phyloP scores from a whole-genome alignment of 192 early-diverging fungal species.

The Coemansia erecta region DNA sequence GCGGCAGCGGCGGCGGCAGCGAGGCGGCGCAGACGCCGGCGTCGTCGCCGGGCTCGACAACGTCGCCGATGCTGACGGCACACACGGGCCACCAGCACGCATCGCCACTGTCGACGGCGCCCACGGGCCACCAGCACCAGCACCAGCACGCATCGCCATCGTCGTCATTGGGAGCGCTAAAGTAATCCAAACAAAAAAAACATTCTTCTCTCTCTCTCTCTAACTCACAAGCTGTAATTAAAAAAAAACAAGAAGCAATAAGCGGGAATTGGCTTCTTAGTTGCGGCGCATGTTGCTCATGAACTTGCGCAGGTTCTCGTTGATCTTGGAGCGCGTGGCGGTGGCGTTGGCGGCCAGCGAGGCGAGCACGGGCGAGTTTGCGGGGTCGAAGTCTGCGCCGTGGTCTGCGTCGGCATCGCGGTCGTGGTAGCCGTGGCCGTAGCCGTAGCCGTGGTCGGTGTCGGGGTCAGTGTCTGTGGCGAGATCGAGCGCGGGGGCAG shows the following conservation, averaged over 20 bases:
- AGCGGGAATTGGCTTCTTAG: background rate
- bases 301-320: slow-evolving; percentile 54
- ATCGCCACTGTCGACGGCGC: too few species aligned
- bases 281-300: slow-evolving; percentile 50
- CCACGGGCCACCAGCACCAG: too few species aligned
- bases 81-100: too few species aligned
- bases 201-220: too few species aligned
- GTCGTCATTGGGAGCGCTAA: slow-evolving; percentile 15
- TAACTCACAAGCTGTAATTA: too few species aligned
- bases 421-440: background rate
- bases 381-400: slow-evolving; percentile 1
- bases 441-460: background rate
- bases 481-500: background rate
- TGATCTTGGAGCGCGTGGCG: slow-evolving; percentile 39
- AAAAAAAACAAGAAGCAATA: background rate
- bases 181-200: slow-evolving; percentile 16
- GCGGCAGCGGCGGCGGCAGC: slow-evolving; percentile 6
- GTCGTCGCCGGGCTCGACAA: slow-evolving; percentile 16
- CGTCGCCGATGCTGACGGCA: slow-evolving; percentile 26
- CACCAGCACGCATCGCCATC: slow-evolving; percentile 16
- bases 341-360: slow-evolving; percentile 45
- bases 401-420: background rate
- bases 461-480: too few species aligned
- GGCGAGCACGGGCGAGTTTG: slow-evolving; percentile 32
- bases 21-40: slow-evolving; percentile 33